Conservation (phyloP, 2,329 filamentous ascomycete species). For the Arthrobotrys sphaeroides region DNA sequence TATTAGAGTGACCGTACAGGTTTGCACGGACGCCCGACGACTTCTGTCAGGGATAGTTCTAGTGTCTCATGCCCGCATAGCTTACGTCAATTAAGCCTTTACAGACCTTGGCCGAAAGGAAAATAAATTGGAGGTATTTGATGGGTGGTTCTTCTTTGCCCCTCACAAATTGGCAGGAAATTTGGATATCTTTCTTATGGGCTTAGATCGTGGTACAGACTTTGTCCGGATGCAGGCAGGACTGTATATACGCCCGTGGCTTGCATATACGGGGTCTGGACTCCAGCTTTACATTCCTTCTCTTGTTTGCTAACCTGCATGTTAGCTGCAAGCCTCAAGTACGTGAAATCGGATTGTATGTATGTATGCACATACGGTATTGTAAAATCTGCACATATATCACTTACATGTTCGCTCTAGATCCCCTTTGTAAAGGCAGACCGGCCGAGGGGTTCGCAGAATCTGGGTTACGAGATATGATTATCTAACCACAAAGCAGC, state of each 20-base stretch:
- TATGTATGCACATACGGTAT: no score
- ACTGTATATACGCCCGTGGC: neutral
- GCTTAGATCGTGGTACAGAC: conserved; percentile 14
- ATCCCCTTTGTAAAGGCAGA: no score
- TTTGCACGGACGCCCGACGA: conserved; percentile 6
- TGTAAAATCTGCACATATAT: no score
- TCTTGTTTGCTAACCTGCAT: conserved; percentile 5
- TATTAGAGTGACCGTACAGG: neutral
- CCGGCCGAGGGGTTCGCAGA: neutral
- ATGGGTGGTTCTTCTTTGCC: neutral
- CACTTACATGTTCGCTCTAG: no score
- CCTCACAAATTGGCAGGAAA: conserved; percentile 11
- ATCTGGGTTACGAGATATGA: conserved; percentile 31
- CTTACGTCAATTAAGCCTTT: neutral
- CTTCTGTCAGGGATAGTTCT: neutral
- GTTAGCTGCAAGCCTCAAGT: conserved; percentile 9
- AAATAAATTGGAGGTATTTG: neutral
- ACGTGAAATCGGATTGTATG: neutral
- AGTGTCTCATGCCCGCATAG: neutral
- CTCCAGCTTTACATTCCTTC: neutral
- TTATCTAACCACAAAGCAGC: conserved; percentile 19
- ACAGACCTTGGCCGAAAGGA: neutral
- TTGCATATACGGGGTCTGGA: conserved; percentile 4
- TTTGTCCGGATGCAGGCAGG: neutral
- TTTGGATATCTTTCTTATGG: neutral